Evolutionary conservation across 2,329 filamentous ascomycete genomes (phyloP), one percentile per base, ranked within the genome.

Genomic region (Sordariomycetes sp.): DNA sequence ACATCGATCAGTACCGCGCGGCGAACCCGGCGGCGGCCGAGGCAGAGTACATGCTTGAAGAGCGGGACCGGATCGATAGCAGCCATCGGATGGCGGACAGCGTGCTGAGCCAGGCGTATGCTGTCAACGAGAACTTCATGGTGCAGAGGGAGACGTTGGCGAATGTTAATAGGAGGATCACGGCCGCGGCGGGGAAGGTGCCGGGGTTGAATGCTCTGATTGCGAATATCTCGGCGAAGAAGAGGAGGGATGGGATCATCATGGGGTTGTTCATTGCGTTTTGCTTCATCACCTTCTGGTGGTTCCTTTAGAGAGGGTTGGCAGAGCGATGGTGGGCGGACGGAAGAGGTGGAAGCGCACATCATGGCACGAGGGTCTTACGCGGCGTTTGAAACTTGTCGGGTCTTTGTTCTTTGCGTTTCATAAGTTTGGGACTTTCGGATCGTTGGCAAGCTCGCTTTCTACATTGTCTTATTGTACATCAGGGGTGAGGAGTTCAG

Each of bases 1-100:
- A 99, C 69, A 97, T 97, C 70, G 81, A 90, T 69, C 85, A 89
- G 57, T 96, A 96, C 74, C 88, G 87, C 57, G 82, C 86, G 54
- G 83, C 82, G 58, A 94, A 95, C 68, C 89, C 89, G 10, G 87
- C 82, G 63, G 84, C 84, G 2, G 87, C 86, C 57, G 94, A 97
- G 73, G 90, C 90, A 53, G 92, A 99, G 60, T 99, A 97, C 75
- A 96, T 99, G 91, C 80, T 99, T 32, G 87, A 89, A 64, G 94
- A 99, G 78, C 81, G 94, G 55, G 76, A 78, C 61, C 82, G 88
- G 62, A 83, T 99, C 66, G 94, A 99, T 67, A 86, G 90, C 68
- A 95, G 89, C 66, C 87, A 97, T 71, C 87, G 83, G 63, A 85
- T 95, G 76, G 86, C 90, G 53, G 94, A 99, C 69, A 87, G 82